Evolutionary conservation across 73 alveolate species (phyloP).

Genomic region (Paramecium sexaurelia): DNA sequence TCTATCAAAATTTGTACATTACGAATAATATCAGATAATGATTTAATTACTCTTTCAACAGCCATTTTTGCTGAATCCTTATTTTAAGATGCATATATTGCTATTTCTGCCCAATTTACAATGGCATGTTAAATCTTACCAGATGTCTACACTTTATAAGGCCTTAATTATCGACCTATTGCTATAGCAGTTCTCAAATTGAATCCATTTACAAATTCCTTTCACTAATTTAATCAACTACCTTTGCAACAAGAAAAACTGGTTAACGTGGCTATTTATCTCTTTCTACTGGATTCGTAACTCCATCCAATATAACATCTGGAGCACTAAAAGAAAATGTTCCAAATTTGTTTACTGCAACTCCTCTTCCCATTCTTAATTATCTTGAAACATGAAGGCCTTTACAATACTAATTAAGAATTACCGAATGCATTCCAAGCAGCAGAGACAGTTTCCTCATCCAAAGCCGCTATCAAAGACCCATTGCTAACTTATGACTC

Average conservation of each 20-base stretch:
- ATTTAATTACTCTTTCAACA: slow-evolving; percentile 58
- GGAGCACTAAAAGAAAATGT: slow-evolving; percentile 72
- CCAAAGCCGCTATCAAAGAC: slow-evolving; percentile 10
- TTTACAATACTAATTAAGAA: background rate
- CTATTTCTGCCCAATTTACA: slow-evolving; percentile 65
- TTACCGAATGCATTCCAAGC: slow-evolving; percentile 62
- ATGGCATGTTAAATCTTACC: slow-evolving; percentile 58
- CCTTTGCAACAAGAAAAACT: slow-evolving; percentile 58
- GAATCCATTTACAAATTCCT: slow-evolving; percentile 68
- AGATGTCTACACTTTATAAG: slow-evolving; percentile 57
- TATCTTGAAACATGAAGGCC: slow-evolving; percentile 63
- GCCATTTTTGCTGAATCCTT: slow-evolving; percentile 69
- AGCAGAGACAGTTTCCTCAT: slow-evolving; percentile 61
- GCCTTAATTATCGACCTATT: slow-evolving; percentile 63
- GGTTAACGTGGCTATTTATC: slow-evolving; percentile 64
- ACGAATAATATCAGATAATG: slow-evolving; percentile 58
- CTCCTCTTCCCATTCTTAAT: slow-evolving; percentile 69
- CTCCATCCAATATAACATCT: slow-evolving; percentile 65
- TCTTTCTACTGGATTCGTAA: slow-evolving; percentile 69
- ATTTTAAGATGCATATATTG: slow-evolving; percentile 61
- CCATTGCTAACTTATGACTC: background rate
- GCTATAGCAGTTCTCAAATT: slow-evolving; percentile 62
- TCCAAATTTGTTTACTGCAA: slow-evolving; percentile 48
- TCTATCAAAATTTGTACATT: background rate
- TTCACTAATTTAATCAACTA: background rate